phyloP scores from a whole-genome alignment of 257 asterid species.

The Striga asiatica region DNA sequence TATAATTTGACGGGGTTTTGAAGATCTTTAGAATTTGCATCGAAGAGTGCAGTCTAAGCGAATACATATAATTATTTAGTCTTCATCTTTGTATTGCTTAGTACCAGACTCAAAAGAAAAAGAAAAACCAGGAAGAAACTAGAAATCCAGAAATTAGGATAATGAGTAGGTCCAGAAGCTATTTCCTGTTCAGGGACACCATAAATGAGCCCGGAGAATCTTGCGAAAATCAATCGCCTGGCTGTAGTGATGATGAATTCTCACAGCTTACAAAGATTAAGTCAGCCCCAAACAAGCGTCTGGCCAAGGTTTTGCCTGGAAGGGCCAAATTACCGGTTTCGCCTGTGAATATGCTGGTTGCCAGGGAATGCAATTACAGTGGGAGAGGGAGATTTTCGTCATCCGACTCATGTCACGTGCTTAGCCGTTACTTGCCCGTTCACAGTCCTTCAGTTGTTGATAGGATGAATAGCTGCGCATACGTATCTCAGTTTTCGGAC shows the following conservation, averaged over 20 bases:
- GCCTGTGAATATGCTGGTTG: constrained; percentile 66
- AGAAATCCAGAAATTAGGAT: not conserved
- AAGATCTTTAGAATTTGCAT: too few relatives aligned
- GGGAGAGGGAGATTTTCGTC: constrained; percentile 78
- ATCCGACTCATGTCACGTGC: constrained; percentile 70
- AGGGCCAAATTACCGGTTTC: constrained; percentile 42
- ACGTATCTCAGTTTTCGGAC: constrained; percentile 72
- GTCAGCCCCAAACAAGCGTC: constrained; percentile 41
- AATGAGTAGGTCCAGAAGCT: constrained; percentile 53
- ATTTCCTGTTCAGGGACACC: constrained; percentile 20
- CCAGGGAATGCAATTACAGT: constrained; percentile 62
- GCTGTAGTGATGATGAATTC: constrained; percentile 49
- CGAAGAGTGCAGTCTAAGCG: too few relatives aligned
- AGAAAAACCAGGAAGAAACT: too few relatives aligned
- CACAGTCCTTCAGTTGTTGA: constrained; percentile 51
- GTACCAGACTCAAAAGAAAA: too few relatives aligned
- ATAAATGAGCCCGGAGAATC: constrained; percentile 22
- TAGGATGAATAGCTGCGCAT: constrained; percentile 54
- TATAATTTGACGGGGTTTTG: too few relatives aligned
- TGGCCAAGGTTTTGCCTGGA: constrained; percentile 35
- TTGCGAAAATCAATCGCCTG: constrained; percentile 8
- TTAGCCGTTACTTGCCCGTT: constrained; percentile 67
- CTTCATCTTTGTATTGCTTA: too few relatives aligned
- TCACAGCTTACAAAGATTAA: constrained; percentile 38
- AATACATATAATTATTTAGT: too few relatives aligned